Evolutionary conservation across 1,139 yeast species (phyloP).

Genomic region (Arxiozyma slooffiae): DNA sequence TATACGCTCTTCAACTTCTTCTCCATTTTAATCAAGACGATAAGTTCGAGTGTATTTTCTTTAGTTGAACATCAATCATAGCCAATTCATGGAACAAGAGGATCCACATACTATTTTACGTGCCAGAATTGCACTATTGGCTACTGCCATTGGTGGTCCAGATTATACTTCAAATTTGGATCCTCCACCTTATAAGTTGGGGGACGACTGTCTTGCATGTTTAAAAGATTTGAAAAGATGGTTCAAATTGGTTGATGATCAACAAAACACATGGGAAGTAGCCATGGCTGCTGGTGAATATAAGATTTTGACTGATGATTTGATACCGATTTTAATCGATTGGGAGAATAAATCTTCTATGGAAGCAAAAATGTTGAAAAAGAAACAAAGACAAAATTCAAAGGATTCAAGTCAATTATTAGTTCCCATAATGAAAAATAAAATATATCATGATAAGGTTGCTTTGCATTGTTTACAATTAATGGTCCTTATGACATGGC

Average conservation of each 20-base stretch:
- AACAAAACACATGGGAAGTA: slow-evolving; percentile 59
- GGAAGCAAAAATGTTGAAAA: slow-evolving; percentile 29
- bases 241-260: slow-evolving; percentile 77
- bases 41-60: too few species aligned
- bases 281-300: slow-evolving; percentile 83
- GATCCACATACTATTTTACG: slow-evolving; percentile 16
- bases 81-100: not conserved
- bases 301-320: slow-evolving; percentile 61
- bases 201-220: slow-evolving; percentile 87
- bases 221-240: slow-evolving; percentile 79
- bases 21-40: not conserved
- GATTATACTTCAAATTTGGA: slow-evolving; percentile 34
- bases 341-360: slow-evolving; percentile 46
- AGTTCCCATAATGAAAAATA: slow-evolving; percentile 12
- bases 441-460: slow-evolving; percentile 44
- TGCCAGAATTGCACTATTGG: slow-evolving; percentile 29
- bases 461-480: slow-evolving; percentile 68
- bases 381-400: slow-evolving; percentile 14
- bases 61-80: not conserved
- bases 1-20: too few species aligned
- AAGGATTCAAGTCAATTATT: not conserved
- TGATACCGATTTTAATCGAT: slow-evolving; percentile 62
- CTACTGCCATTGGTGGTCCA: slow-evolving; percentile 32
- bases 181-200: slow-evolving; percentile 59
- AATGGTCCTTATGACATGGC: slow-evolving; percentile 82